Base-by-base conservation (phyloP, 1,139 yeast genomes). In the Meyerozyma sp. region DNA sequence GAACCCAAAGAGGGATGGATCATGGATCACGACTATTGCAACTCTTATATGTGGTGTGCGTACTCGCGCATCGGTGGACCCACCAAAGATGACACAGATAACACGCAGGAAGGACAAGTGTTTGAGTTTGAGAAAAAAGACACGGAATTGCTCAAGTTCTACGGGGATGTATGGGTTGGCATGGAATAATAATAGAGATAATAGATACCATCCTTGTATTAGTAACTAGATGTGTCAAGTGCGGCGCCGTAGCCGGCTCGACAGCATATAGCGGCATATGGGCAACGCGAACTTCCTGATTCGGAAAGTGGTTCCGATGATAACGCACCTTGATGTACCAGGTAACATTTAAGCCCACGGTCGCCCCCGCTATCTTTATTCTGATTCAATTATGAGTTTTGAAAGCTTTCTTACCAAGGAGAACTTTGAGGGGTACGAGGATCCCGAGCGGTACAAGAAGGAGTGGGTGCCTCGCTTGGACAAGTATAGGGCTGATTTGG, bases 381-480 rank as follows among this genome's bases (percentile, higher is more conserved):
- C 14, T 13, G n/a, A 16, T 32, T 32, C 35, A 2, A 32, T 8
- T 4, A 20, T 34, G 37, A 20, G 26, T n/a, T 54, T 45, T 39
- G 47, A 52, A 28, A 47, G 58, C 34, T 66, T 67, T 49, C 61
- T 70, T 41, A 61, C 63, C 38, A 62, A 55, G 20, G 75, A 70
- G 42, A 53, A 58, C 10, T 58, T 69, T 41, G 57, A 57, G 27
- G 56, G 57, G 27, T 73, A 68, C 49, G 76, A 70, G 48, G 73
- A 72, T 51, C 48, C 61, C 5, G 68, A 58, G 40, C 66, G 62
- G 46, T 73, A 48, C 51, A 52, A 55, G 16, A 49, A 52, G 36
- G 57, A 65, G 21, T 80, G 67, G 68, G 53, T 64, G 42, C 84
- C 85, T 13, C 75, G 73, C 54, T 64, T 81, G 50, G 69, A 71